Percentiles rank a stretch among this genome's conserved stretches.
phyloP scores from a whole-genome alignment of 169 alveolate species.

The Cystoisospora suis region DNA sequence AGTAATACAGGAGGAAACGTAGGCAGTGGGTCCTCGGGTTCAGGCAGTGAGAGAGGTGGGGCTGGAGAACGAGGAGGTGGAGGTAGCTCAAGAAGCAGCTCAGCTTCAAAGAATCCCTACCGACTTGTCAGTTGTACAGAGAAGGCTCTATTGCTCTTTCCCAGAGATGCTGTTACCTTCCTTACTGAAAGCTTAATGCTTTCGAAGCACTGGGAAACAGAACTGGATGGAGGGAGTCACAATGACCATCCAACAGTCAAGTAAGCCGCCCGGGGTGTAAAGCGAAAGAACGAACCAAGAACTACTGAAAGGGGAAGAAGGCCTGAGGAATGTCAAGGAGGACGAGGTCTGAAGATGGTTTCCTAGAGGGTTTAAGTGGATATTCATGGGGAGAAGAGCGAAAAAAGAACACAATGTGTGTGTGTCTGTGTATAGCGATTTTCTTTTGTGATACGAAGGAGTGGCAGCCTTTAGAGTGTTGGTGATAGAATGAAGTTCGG shows the following conservation, averaged over 20 bases:
- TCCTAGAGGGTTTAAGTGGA: too few relatives aligned
- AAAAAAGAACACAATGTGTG: too few relatives aligned
- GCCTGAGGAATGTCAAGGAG: too few relatives aligned
- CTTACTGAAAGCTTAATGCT: constrained; percentile 40
- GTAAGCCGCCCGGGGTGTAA: constrained; percentile 29
- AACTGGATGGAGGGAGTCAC: constrained; percentile 65
- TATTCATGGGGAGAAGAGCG: too few relatives aligned
- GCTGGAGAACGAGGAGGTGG: background rate
- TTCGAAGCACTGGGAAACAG: constrained; percentile 65
- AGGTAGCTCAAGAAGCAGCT: background rate
- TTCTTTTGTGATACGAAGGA: too few relatives aligned
- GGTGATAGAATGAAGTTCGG: too few relatives aligned
- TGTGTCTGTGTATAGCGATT: too few relatives aligned
- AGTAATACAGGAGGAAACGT: background rate
- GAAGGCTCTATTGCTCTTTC: constrained; percentile 50
- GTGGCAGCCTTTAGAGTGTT: too few relatives aligned
- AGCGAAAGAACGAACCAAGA: background rate
- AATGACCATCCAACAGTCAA: constrained; percentile 59
- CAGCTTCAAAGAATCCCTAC: constrained; percentile 23
- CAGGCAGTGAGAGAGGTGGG: background rate
- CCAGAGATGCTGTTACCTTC: constrained; percentile 50
- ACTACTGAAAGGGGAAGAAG: background rate
- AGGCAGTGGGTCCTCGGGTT: background rate
- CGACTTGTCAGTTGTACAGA: constrained; percentile 61
- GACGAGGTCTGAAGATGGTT: too few relatives aligned